Evolutionary conservation across 1,139 yeast species (phyloP).

Genomic region (Yamadazyma atlantica): DNA sequence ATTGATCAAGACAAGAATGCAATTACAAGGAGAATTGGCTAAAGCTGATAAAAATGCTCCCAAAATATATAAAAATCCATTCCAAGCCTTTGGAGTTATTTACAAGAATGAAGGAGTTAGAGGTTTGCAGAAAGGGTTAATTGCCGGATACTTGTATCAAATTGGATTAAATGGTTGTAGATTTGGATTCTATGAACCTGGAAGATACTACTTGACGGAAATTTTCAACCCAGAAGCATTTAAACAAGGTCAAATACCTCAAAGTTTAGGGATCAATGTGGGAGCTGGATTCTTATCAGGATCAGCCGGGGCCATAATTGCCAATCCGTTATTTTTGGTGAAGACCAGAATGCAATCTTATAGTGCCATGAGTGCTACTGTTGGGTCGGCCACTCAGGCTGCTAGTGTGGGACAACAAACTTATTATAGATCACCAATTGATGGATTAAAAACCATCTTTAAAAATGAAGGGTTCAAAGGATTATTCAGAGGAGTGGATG

Average conservation of each 20-base stretch:
- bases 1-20: conserved; percentile 92
- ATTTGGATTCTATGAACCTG: conserved; percentile 90
- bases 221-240: conserved; percentile 50
- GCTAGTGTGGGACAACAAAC: conserved; percentile 81
- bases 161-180: conserved; percentile 91
- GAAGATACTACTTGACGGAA: conserved; percentile 59
- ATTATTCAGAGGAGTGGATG: conserved; percentile 86
- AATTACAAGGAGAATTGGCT: conserved; percentile 87
- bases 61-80: conserved; percentile 71
- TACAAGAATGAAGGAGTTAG: conserved; percentile 78
- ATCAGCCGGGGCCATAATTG: conserved; percentile 82
- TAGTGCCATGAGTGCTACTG: conserved; percentile 27
- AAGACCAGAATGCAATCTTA: conserved; percentile 97
- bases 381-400: conserved; percentile 3
- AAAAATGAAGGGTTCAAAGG: conserved; percentile 74
- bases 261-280: conserved; percentile 67
- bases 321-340: conserved; percentile 88
- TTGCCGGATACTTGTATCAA: conserved; percentile 84
- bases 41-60: conserved; percentile 48
- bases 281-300: conserved; percentile 84
- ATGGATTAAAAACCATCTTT: conserved; percentile 66
- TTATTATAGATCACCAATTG: conserved; percentile 65
- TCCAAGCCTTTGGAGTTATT: conserved; percentile 81
- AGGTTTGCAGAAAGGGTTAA: conserved; percentile 86
- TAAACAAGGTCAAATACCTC: conserved; percentile 46